Evolutionary conservation across 768 basidiomycete genomes (phyloP), one percentile per base, ranked within the genome.

Genomic region (Lactarius sp.): DNA sequence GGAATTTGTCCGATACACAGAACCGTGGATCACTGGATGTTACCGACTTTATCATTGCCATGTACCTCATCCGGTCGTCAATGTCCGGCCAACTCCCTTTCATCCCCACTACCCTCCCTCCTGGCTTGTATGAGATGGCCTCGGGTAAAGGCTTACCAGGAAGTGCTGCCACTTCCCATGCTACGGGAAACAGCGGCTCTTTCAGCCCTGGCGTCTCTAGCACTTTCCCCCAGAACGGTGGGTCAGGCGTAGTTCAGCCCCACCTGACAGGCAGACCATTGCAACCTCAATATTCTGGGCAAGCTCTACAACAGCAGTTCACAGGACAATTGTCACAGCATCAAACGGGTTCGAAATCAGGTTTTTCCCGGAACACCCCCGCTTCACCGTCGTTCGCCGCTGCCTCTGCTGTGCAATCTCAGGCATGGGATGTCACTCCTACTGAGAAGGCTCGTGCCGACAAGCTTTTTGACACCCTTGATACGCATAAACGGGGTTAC

Each of bases 1-100:
- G 94, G 95, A 88, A 82, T 66, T 82, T 99, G 44, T 90, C 95
- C n/a, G 97, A 99, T 74, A 95, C 94, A 4, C 90, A 95, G 75
- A 84, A 90, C 68, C 83, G 97, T 65, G 96, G 97, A 56, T 78
- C 81, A 13, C 85, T 99, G 64, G 97, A 99, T 73, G 77, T 85
- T 16, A 81, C 88, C 51, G 97, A 99, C 75, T 99, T 99, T 72
- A 87, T 90, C 64, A 85, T 99, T 70, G 97, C 88, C 46, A 95
- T 97, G 94, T 93, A 92, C 74, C 84, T 98, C 72, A 94, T 98
- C 67, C 94, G 98, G 75, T 88, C 84, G n/a, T 77, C 83, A 44
- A 97, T 98, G 94, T 85, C 88, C 58, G 83, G 83, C 60, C 83
- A 87, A 65, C 77, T 92, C 60, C 78, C 85, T 56, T 81, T 80